phyloP scores from a whole-genome alignment of 192 early-diverging fungal genomes.

The Phycomyces blakesleeanus region DNA sequence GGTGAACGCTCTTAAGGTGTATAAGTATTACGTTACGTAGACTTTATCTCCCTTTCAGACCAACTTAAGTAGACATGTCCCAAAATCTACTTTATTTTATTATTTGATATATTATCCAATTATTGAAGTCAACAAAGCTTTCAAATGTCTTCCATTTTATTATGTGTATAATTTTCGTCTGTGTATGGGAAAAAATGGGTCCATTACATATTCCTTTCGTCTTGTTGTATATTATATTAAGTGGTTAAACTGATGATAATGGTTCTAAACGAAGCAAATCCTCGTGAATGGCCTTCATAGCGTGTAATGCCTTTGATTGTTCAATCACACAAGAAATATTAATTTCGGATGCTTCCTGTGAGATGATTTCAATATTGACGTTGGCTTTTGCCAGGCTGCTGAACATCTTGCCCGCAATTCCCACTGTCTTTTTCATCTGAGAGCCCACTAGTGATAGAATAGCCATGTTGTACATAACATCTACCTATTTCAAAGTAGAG shows the following conservation, averaged over 20 bases:
- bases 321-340: slow-evolving; percentile 91
- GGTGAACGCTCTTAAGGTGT: slow-evolving; percentile 76
- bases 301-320: slow-evolving; percentile 52
- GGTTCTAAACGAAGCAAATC: slow-evolving; percentile 40
- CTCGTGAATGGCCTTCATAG: slow-evolving; percentile 80
- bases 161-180: too few species aligned
- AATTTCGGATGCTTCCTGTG: slow-evolving; percentile 89
- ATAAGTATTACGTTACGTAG: too few species aligned
- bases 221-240: too few species aligned
- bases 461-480: slow-evolving; percentile 64
- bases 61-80: too few species aligned
- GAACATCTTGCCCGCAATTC: slow-evolving; percentile 84
- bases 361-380: slow-evolving; percentile 94
- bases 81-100: too few species aligned
- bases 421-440: slow-evolving; percentile 88
- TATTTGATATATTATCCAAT: too few species aligned
- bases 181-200: too few species aligned
- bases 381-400: slow-evolving; percentile 66
- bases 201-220: slow-evolving; percentile 3
- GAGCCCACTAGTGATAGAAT: slow-evolving; percentile 87
- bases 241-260: not conserved
- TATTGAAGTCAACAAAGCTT: too few species aligned
- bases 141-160: too few species aligned
- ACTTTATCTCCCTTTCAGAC: too few species aligned
- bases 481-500: too few species aligned